A percentile compares a stretch with the other conserved stretches of the same genome.
Evolutionary conservation across 257 asterid species (phyloP).

Genomic region (Plantago ovata): DNA sequence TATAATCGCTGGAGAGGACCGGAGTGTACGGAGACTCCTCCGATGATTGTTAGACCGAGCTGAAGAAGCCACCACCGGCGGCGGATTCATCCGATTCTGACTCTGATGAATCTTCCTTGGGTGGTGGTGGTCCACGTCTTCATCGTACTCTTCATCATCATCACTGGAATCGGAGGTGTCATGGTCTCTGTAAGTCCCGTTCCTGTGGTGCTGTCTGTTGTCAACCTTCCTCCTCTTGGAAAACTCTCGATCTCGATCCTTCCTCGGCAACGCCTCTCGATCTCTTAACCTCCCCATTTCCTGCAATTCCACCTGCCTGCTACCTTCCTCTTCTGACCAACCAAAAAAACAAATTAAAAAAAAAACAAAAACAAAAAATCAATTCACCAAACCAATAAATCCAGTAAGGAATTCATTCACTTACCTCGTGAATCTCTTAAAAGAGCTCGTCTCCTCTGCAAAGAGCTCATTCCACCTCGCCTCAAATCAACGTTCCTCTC

Average conservation of each 20-base stretch:
- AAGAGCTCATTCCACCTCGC: conserved; percentile 24
- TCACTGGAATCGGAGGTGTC: conserved; percentile 40
- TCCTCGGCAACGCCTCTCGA: conserved; percentile 37
- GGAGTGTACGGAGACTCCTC: conserved; percentile 31
- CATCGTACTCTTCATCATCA: conserved; percentile 37
- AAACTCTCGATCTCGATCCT: conserved; percentile 38
- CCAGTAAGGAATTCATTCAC: conserved; percentile 3
- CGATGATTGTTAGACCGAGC: conserved; percentile 34
- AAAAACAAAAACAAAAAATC: conserved; percentile 7
- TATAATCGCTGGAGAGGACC: conserved; percentile 38
- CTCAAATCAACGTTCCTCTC: conserved; percentile 39
- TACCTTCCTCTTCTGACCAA: conserved; percentile 31
- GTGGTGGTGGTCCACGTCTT: conserved; percentile 21
- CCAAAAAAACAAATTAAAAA: background rate
- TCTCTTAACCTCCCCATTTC: conserved; percentile 45
- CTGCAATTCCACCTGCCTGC: conserved; percentile 35
- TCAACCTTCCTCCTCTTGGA: conserved; percentile 42
- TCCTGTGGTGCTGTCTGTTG: no score
- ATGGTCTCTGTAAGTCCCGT: conserved; percentile 28
- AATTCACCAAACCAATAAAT: background rate
- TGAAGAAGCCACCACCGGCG: conserved; percentile 23
- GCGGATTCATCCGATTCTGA: conserved; percentile 24
- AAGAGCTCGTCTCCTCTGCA: conserved; percentile 37
- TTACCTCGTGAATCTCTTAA: conserved; percentile 41
- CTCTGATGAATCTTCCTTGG: conserved; percentile 26